Evolutionary conservation across 2,329 filamentous ascomycete genomes (phyloP).

Genomic region (Rhynchosporium secalis): DNA sequence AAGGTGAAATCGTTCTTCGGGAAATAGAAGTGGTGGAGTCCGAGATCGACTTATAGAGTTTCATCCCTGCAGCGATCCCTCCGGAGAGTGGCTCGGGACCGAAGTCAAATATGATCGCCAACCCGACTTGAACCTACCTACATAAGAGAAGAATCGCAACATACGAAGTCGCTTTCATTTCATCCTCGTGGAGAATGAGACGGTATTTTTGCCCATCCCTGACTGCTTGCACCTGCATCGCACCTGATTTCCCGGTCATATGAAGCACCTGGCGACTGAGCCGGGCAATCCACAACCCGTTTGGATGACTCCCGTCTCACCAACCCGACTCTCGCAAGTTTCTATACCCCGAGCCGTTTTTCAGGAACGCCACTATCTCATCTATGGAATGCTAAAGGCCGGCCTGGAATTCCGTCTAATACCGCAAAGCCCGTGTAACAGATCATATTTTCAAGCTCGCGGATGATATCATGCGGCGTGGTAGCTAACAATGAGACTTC

Average conservation of each 20-base stretch:
- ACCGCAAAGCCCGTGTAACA: constrained; percentile 1
- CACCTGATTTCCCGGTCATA: no score
- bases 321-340: neutral
- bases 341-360: constrained; percentile 7
- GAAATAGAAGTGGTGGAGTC: constrained; percentile 9
- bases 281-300: constrained; percentile 2
- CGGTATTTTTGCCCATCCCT: neutral
- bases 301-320: neutral
- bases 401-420: neutral
- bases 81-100: constrained; percentile 2
- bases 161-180: neutral
- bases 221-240: no score
- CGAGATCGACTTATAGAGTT: neutral
- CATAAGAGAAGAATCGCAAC: neutral
- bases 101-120: neutral
- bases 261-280: neutral
- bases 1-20: neutral
- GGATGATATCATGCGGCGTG: constrained; percentile 27
- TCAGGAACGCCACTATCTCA: neutral
- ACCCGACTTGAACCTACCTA: neutral
- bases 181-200: neutral
- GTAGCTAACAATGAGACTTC: no score
- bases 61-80: neutral
- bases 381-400: constrained; percentile 4
- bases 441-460: constrained; percentile 28